Evolutionary conservation across 768 basidiomycete species (phyloP).

Genomic region (Gloeostereum incarnatum): DNA sequence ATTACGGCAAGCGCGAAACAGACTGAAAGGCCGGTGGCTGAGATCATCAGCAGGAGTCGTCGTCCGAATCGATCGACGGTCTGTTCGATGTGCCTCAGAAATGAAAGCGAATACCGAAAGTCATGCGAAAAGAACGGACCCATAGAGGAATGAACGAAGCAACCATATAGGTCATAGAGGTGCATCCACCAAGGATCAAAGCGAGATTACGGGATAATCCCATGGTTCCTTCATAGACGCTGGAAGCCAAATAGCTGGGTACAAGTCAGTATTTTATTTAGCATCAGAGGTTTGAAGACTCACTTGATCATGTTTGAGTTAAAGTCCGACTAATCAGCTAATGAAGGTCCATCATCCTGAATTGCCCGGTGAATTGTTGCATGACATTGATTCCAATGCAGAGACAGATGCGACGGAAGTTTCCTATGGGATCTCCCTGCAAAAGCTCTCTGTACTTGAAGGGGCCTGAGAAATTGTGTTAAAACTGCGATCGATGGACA

Average conservation of each 20-base stretch:
- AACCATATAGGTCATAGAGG: slow-evolving; percentile 28
- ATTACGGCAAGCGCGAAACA: slow-evolving; percentile 27
- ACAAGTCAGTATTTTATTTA: neutral
- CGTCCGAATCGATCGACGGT: slow-evolving; percentile 30
- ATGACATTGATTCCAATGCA: slow-evolving; percentile 29
- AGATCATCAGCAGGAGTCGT: slow-evolving; percentile 25
- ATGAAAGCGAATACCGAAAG: neutral
- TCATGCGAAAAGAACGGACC: slow-evolving; percentile 11
- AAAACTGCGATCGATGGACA: neutral
- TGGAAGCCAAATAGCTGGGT: slow-evolving; percentile 25
- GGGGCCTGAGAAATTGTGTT: slow-evolving; percentile 14
- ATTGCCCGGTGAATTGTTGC: slow-evolving; percentile 33
- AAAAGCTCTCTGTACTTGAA: slow-evolving; percentile 24
- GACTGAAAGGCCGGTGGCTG: slow-evolving; percentile 24
- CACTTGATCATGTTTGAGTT: slow-evolving; percentile 31
- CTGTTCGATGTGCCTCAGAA: too few relatives aligned
- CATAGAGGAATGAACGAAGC: slow-evolving; percentile 31
- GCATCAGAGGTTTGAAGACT: neutral
- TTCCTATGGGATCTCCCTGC: slow-evolving; percentile 25
- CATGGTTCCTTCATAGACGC: slow-evolving; percentile 33
- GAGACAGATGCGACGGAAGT: slow-evolving; percentile 26
- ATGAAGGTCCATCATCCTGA: neutral
- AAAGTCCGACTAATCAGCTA: neutral
- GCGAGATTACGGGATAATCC: slow-evolving; percentile 28
- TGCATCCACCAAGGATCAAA: slow-evolving; percentile 28